Base-by-base conservation (phyloP, 768 basidiomycete species). In the Lactarius hengduanensis region DNA sequence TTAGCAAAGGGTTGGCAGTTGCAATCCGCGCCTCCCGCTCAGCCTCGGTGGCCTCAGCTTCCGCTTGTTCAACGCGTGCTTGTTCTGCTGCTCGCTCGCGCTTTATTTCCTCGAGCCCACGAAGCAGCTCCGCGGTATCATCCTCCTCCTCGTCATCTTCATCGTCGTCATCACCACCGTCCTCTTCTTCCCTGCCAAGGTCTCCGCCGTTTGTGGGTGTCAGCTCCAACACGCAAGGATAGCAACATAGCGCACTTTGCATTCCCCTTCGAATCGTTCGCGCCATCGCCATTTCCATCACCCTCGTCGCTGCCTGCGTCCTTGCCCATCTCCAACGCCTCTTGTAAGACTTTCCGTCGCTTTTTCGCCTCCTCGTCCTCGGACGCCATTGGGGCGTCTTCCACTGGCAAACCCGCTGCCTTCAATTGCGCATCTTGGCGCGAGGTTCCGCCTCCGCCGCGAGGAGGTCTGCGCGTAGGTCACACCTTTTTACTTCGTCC, bases 61-160 rank as follows among this genome's bases (percentile, higher is more conserved):
- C 83, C 73, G 94, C 94, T 50, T 81, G 81, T 53, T 97, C 96
- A 75, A 86, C 81, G 54, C 91, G 82, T 43, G 83, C 89, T 74
- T 94, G 94, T 77, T 98, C 97, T 72, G 91, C 96, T 13, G 96
- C 96, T 11, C 96, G 84, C 74, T 98, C 96, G 57, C 89, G 89
- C 77, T 97, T 98, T 71, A 98, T 98, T 80, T 96, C 98, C 78
- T 97, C 96, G n/a, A 99, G 82, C 76, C 98, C 97, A 30, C 94
- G 88, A 68, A 99, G 81, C 28, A 99, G 82, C 72, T 97, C 96
- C 0, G 94, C 94, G 0, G 94, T 94, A 62, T 97, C 94, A 72
- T 94, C 92, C 69, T 96, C 95, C 9, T 92, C 91, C 20, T 90
- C 84, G 2, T 79, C 78, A 16, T 80, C 79, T 11, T 78, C 84